Conservation (phyloP, 2,329 filamentous ascomycete genomes). For the Chrysosporium keratinophilum region DNA sequence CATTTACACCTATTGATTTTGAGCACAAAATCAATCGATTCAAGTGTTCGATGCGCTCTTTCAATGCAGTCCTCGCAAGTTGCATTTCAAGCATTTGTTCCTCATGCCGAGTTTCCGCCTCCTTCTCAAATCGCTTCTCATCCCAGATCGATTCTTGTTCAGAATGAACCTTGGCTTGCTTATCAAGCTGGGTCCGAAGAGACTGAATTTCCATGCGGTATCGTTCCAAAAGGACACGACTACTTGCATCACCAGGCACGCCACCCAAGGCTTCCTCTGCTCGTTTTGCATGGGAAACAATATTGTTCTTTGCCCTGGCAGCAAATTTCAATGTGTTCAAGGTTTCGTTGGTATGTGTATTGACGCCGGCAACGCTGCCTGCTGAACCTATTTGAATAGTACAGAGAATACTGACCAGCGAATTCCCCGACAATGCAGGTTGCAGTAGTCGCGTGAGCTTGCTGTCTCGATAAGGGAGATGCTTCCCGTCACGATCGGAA, state of each 20-base stretch:
- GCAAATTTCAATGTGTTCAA: slow-evolving; percentile 96
- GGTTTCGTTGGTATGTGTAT: slow-evolving; percentile 74
- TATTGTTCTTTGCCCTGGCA: slow-evolving; percentile 92
- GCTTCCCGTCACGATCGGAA: slow-evolving; percentile 73
- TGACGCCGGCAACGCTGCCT: slow-evolving; percentile 58
- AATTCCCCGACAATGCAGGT: slow-evolving; percentile 83
- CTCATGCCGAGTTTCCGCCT: slow-evolving; percentile 77
- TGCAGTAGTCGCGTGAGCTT: slow-evolving; percentile 90
- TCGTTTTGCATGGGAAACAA: slow-evolving; percentile 91
- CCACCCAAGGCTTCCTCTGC: slow-evolving; percentile 77
- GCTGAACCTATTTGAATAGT: slow-evolving; percentile 83
- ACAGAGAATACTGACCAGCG: slow-evolving; percentile 92
- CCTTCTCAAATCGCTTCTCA: slow-evolving; percentile 57
- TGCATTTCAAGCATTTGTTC: slow-evolving; percentile 99
- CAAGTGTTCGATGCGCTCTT: slow-evolving; percentile 93
- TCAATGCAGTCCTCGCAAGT: slow-evolving; percentile 83
- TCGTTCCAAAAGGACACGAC: slow-evolving; percentile 76
- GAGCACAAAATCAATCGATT: slow-evolving; percentile 92
- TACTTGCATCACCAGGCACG: slow-evolving; percentile 69
- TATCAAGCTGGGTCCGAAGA: slow-evolving; percentile 67
- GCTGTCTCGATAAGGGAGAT: slow-evolving; percentile 93
- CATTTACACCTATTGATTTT: slow-evolving; percentile 89
- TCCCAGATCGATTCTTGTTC: slow-evolving; percentile 44
- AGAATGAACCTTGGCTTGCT: slow-evolving; percentile 60
- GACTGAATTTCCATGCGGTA: slow-evolving; percentile 90